Evolutionary conservation across 495 filamentous ascomycete species (phyloP).

Genomic region (Chaetomium fimeti): DNA sequence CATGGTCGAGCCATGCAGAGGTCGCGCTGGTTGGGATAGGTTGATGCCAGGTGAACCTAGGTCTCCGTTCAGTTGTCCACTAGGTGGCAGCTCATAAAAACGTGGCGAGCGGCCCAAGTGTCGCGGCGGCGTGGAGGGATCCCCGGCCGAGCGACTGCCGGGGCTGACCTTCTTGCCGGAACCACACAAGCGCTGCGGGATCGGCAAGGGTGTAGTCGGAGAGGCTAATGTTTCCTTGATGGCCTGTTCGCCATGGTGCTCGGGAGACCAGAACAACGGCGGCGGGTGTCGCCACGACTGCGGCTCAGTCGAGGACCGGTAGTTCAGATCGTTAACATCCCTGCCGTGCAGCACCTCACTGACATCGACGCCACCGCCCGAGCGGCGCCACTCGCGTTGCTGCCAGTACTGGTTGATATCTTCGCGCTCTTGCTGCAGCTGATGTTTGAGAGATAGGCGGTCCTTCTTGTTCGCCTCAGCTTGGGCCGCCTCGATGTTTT

Average conservation of each 20-base stretch:
- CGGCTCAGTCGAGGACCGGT: neutral
- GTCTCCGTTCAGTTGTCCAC: neutral
- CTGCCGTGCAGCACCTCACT: neutral
- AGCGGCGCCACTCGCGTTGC: neutral
- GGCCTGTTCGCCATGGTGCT: neutral
- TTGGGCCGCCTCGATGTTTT: constrained; percentile 24
- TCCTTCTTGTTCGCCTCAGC: neutral
- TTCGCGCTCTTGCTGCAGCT: neutral
- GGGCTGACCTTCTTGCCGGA: neutral
- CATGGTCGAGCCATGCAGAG: neutral
- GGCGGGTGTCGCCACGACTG: neutral
- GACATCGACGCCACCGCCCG: neutral
- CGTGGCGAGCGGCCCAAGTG: neutral
- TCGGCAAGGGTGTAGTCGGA: neutral
- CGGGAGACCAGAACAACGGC: neutral
- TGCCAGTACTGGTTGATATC: neutral
- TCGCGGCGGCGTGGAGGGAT: neutral
- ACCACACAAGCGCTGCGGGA: neutral
- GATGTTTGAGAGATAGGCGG: constrained; percentile 11
- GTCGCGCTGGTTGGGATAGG: neutral
- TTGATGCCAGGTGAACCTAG: neutral
- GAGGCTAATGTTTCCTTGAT: neutral
- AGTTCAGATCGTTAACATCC: constrained; percentile 16
- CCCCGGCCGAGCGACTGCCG: neutral
- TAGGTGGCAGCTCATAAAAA: neutral